Evolutionary conservation across 352 stramenopile genomes (phyloP).

Genomic region (Phytopythium sindhum): DNA sequence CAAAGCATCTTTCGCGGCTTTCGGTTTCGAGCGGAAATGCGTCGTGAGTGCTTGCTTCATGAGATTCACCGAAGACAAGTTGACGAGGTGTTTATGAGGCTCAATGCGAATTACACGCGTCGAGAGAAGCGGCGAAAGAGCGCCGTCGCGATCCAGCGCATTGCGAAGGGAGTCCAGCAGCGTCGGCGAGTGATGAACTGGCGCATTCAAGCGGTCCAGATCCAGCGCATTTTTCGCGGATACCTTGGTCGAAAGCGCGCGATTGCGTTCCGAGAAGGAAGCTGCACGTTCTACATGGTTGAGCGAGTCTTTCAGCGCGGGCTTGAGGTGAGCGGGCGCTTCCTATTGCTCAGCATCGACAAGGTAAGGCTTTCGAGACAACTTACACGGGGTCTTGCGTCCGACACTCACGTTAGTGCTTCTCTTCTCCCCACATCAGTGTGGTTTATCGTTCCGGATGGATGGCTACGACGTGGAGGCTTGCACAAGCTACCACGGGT

Average conservation of each 20-base stretch:
- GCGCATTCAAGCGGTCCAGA: constrained; percentile 25
- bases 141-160: constrained; percentile 49
- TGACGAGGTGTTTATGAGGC: constrained; percentile 30
- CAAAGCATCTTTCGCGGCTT: constrained; percentile 60
- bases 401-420: neutral
- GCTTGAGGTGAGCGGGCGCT: constrained; percentile 34
- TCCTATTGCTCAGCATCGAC: constrained; percentile 57
- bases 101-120: constrained; percentile 32
- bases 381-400: neutral
- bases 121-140: constrained; percentile 45
- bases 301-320: constrained; percentile 64
- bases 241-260: constrained; percentile 48
- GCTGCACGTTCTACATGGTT: constrained; percentile 65
- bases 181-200: constrained; percentile 29
- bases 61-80: constrained; percentile 49
- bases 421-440: constrained; percentile 21
- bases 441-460: constrained; percentile 60
- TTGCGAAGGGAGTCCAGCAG: constrained; percentile 45
- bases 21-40: constrained; percentile 43
- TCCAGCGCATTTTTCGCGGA: constrained; percentile 59
- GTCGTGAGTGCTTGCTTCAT: constrained; percentile 35
- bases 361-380: constrained; percentile 25
- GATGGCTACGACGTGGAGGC: constrained; percentile 49
- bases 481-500: constrained; percentile 49
- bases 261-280: constrained; percentile 59